Base-by-base conservation (phyloP, 2,329 filamentous ascomycete genomes). In the Epichloe hybrida region DNA sequence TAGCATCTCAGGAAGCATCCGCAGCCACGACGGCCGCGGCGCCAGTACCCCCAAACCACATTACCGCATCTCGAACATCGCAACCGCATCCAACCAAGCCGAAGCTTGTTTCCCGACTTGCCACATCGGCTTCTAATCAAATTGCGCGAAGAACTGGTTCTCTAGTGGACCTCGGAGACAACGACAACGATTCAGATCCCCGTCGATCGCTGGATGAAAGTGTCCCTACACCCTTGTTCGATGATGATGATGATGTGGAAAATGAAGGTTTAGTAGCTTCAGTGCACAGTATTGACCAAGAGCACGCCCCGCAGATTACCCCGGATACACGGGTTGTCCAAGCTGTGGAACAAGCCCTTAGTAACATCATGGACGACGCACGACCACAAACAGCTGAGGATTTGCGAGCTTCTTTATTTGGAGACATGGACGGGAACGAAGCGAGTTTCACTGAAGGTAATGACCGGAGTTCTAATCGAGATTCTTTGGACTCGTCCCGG, bases 261-360 rank as follows among this genome's bases (percentile, higher is more conserved):
- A 79, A 80, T 36, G 81, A 95, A 57, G 77, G 77, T 44, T 75
- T 86, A 61, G 68, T 66, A 38, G 79, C 81, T 55, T 96, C 90
- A 2, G 77, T 86, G 0, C 78, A 88, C 48, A 95, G 89, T 57
- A 71, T 95, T 17, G 87, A 90, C 21, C 83, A 84, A 45, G 86
- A 88, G 41, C 42, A 56, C 7, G 51, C 54, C 9, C 72, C 70
- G n/a, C 73, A 76, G 9, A 74, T 74, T 52, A 72, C 72, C 0
- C 84, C 85, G 5, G 85, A 95, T 60, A 86, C 79, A 0, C 79
- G 84, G 53, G 84, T 96, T 31, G 89, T 98, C 5, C 81, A 94
- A 67, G 91, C 88, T 3, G 91, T 98, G 78, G 90, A 97, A 64
- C 81, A 86, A 56, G 93, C 90, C 15, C 73, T 98, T 46, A 95